Percentiles rank a stretch among this genome's conserved stretches.
phyloP scores from a whole-genome alignment of 306 rosid species.

The Nissolia schottii region DNA sequence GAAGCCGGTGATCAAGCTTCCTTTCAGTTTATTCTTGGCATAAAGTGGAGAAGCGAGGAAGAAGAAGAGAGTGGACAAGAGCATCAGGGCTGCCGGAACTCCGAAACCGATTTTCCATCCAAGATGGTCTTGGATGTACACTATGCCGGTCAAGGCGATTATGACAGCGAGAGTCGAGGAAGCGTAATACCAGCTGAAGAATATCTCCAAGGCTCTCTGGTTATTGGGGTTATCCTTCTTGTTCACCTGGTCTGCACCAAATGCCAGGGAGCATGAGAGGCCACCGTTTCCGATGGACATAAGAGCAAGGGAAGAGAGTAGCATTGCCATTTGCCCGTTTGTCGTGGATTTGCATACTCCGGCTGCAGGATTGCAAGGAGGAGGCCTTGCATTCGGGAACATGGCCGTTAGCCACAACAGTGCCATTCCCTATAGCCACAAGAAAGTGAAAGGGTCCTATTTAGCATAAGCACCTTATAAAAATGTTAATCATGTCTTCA shows the following conservation, averaged over 20 bases:
- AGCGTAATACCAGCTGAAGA: slow-evolving; percentile 65
- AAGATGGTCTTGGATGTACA: slow-evolving; percentile 51
- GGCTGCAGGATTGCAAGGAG: slow-evolving; percentile 33
- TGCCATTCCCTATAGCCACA: slow-evolving; percentile 42
- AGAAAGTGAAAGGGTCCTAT: background rate
- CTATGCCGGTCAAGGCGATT: slow-evolving; percentile 50
- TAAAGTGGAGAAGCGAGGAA: slow-evolving; percentile 54
- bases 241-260: slow-evolving; percentile 65
- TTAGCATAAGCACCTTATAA: background rate
- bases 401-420: slow-evolving; percentile 59
- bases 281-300: slow-evolving; percentile 65
- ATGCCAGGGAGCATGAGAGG: slow-evolving; percentile 53
- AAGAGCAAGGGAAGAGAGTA: slow-evolving; percentile 37
- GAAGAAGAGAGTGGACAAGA: slow-evolving; percentile 40
- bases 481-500: background rate
- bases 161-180: slow-evolving; percentile 38
- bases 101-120: slow-evolving; percentile 74
- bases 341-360: slow-evolving; percentile 42
- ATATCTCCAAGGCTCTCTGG: slow-evolving; percentile 44
- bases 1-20: slow-evolving; percentile 52
- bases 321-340: slow-evolving; percentile 35
- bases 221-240: slow-evolving; percentile 39
- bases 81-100: slow-evolving; percentile 53
- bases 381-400: slow-evolving; percentile 52
- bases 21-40: slow-evolving; percentile 30